Base-by-base conservation (phyloP, 495 filamentous ascomycete species). In the Penicillium turbatum region DNA sequence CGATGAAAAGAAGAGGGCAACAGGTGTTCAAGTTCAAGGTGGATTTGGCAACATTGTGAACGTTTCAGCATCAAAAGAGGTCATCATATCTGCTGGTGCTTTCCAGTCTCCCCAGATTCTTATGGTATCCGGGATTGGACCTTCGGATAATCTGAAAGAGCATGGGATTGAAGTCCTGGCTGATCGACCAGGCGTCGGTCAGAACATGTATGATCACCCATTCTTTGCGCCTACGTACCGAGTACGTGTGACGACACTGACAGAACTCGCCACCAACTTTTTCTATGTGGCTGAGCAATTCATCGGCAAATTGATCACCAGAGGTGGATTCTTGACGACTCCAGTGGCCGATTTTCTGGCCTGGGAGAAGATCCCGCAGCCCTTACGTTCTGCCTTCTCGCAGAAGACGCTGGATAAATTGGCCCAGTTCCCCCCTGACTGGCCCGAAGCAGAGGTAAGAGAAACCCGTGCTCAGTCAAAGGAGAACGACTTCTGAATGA, bases 401-500 rank as follows among this genome's bases (percentile, higher is more conserved):
- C 48, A 57, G 21, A n/a, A 15, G 2, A 67, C 71, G 0, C 32
- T 52, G 10, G 21, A 26, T 0, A 57, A 63, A 35, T 61, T 82
- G 2, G 38, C 59, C 6, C 16, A 48, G 15, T 79, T 78, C 39
- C 71, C 80, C 0, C 44, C 50, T 0, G 80, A 86, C 59, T 85
- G 81, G 81, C 83, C 82, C 5, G 82, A 85, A 37, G 60, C 82
- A 10, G 81, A 85, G 63, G 60, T 52, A 70, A 51, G 38, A 19
- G 65, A 13, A 62, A 63, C 5, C 11, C 42, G 21, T 48, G 0
- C 47, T 53, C 30, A 46, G 29, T 5, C n/a, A 17, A 15, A 32
- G 15, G 0, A 36, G 6, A 47, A 27, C 0, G 48, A 9, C 8
- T 59, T 59, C 2, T 32, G 45, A 26, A 60, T 27, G 0, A 13